Conservation (phyloP, 208 protist genomes). For the Acanthamoeba triangularis region DNA sequence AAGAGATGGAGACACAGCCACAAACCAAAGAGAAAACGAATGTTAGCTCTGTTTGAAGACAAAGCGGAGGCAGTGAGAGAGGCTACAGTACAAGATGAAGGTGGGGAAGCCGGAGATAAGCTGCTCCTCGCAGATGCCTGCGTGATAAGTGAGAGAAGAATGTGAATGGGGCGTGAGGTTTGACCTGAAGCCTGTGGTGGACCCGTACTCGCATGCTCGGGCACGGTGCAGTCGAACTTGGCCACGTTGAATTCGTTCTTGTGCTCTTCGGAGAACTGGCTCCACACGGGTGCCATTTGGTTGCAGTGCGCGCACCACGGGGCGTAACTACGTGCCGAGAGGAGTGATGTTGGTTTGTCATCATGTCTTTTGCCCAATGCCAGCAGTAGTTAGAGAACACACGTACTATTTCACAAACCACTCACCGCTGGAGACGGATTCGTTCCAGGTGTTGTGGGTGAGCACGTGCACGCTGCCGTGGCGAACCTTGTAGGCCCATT, state of each 20-base stretch:
- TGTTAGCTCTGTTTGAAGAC: neutral
- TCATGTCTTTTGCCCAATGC: neutral
- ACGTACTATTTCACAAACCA: slow-evolving; percentile 62
- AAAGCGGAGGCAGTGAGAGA: neutral
- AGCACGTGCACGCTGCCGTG: slow-evolving; percentile 9
- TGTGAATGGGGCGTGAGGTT: neutral
- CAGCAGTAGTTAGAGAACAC: too few species aligned
- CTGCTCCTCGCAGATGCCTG: slow-evolving; percentile 5
- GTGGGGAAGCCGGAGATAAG: neutral
- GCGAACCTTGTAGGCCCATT: neutral
- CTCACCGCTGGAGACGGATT: neutral
- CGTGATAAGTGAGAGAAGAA: neutral
- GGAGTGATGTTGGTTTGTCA: neutral
- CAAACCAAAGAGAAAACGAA: neutral
- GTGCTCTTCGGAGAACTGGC: slow-evolving; percentile 19
- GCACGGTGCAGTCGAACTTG: slow-evolving; percentile 75
- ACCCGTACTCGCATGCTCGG: neutral
- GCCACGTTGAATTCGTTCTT: slow-evolving; percentile 77
- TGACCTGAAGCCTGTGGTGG: neutral
- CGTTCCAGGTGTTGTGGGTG: slow-evolving; percentile 1
- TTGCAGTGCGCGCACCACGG: slow-evolving; percentile 81
- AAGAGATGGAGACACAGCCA: neutral
- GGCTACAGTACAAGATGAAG: slow-evolving; percentile 8
- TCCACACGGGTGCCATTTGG: slow-evolving; percentile 73
- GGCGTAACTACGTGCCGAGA: slow-evolving; percentile 6